Evolutionary conservation across 306 rosid genomes (phyloP).

Genomic region (Vicia faba): DNA sequence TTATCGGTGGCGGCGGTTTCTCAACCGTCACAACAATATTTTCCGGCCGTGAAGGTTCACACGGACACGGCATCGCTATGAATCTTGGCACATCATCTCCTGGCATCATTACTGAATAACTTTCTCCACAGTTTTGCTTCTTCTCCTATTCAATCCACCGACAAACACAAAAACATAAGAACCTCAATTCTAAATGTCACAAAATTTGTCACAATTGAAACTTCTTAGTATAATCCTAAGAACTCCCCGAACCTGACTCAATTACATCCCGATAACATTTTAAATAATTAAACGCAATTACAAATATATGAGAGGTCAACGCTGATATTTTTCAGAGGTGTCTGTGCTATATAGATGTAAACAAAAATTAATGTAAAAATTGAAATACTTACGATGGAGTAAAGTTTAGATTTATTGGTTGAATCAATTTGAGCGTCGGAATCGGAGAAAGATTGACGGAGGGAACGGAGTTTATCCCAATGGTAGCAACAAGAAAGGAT

Average conservation of each 20-base stretch:
- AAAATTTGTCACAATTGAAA: background rate
- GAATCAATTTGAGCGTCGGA: conserved; percentile 37
- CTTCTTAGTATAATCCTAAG: background rate
- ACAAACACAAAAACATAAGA: background rate
- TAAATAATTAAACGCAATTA: too few species aligned
- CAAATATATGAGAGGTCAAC: too few species aligned
- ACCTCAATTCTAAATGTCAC: background rate
- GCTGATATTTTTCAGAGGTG: too few species aligned
- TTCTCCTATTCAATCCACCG: conserved; percentile 44
- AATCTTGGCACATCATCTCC: conserved; percentile 85
- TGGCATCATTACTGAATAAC: conserved; percentile 89
- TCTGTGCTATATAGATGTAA: too few species aligned
- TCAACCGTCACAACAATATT: conserved; percentile 47
- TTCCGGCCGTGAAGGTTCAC: conserved; percentile 61
- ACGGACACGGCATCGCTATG: conserved; percentile 90
- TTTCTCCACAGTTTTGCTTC: conserved; percentile 45
- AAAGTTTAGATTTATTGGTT: conserved; percentile 49
- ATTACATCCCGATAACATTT: too few species aligned
- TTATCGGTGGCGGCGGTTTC: conserved; percentile 47
- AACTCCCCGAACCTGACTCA: too few species aligned
- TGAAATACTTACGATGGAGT: conserved; percentile 42
- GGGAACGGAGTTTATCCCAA: conserved; percentile 86
- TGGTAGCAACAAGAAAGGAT: conserved; percentile 97
- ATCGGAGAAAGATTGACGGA: conserved; percentile 58
- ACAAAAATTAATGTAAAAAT: background rate